phyloP scores from a whole-genome alignment of 805 yeast genomes.

The Kodamaea kakaduensis region DNA sequence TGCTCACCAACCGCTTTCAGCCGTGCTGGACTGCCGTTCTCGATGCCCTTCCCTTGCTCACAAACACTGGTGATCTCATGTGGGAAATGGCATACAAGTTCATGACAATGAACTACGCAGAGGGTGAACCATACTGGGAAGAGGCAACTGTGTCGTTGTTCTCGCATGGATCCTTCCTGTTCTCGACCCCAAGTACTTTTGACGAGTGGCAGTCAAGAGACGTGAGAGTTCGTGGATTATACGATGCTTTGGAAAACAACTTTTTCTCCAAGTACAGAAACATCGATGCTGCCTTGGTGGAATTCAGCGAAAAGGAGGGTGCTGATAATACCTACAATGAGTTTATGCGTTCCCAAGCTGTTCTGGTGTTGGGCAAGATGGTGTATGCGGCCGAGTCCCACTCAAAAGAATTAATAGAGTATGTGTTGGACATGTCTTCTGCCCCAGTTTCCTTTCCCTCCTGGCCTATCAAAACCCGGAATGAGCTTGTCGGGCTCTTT shows the following conservation, averaged over 20 bases:
- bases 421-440: conserved; percentile 39
- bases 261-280: conserved; percentile 28
- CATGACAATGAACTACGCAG: conserved; percentile 18
- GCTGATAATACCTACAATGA: conserved; percentile 38
- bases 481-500: conserved; percentile 57
- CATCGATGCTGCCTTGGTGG: conserved; percentile 34
- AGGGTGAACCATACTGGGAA: conserved; percentile 15
- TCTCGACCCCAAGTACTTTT: conserved; percentile 11
- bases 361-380: conserved; percentile 53
- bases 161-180: conserved; percentile 10
- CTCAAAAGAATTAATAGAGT: conserved; percentile 53
- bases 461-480: conserved; percentile 53
- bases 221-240: conserved; percentile 40
- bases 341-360: conserved; percentile 50
- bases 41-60: conserved; percentile 52
- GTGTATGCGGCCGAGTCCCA: conserved; percentile 69
- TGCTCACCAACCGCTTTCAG: conserved; percentile 68
- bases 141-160: no score
- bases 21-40: conserved; percentile 81
- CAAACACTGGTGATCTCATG: conserved; percentile 33
- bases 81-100: conserved; percentile 54
- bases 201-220: conserved; percentile 44
- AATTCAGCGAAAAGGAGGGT: conserved; percentile 30
- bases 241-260: conserved; percentile 23
- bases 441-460: conserved; percentile 4